Conservation (phyloP, 2,329 filamentous ascomycete species). For the Cladosporium sp. region DNA sequence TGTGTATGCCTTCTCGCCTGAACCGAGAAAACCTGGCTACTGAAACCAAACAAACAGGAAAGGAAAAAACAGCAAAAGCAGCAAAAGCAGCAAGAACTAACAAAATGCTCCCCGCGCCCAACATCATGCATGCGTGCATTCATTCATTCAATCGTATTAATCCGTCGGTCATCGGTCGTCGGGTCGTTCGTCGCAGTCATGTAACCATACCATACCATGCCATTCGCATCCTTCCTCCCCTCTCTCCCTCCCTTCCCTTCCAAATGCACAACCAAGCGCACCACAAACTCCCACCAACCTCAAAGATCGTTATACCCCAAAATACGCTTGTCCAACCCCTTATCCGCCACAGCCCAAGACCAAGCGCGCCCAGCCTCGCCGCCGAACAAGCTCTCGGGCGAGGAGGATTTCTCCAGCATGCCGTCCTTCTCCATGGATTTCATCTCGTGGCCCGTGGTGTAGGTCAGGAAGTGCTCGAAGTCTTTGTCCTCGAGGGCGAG, state of each 20-base stretch:
- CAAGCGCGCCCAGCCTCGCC: slow-evolving; percentile 39
- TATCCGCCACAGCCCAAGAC: slow-evolving; percentile 41
- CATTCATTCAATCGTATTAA: no score
- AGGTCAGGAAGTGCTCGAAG: slow-evolving; percentile 54
- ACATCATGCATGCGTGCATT: no score
- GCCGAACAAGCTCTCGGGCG: slow-evolving; percentile 47
- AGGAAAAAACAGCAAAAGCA: no score
- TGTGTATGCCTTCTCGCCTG: no score
- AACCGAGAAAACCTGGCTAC: no score
- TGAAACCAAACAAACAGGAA: no score
- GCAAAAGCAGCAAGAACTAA: no score
- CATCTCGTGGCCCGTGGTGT: slow-evolving; percentile 54
- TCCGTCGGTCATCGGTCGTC: no score
- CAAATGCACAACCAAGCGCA: neutral
- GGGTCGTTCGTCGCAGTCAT: no score
- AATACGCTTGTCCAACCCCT: slow-evolving; percentile 41
- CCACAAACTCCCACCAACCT: slow-evolving; percentile 4
- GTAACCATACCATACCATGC: no score
- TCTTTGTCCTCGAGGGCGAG: slow-evolving; percentile 48
- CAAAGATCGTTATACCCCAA: slow-evolving; percentile 49
- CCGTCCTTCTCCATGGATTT: slow-evolving; percentile 49
- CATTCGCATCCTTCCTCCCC: neutral
- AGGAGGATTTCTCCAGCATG: slow-evolving; percentile 47
- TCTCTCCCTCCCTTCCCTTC: neutral
- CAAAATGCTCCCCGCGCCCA: no score